A percentile compares a stretch with the other conserved stretches of the same genome.
These are phyloP conservation scores for Kurtzmaniella quercitrusa DNA, from an alignment of 1,139 yeast species.

Conservation along the genomic window DNA sequence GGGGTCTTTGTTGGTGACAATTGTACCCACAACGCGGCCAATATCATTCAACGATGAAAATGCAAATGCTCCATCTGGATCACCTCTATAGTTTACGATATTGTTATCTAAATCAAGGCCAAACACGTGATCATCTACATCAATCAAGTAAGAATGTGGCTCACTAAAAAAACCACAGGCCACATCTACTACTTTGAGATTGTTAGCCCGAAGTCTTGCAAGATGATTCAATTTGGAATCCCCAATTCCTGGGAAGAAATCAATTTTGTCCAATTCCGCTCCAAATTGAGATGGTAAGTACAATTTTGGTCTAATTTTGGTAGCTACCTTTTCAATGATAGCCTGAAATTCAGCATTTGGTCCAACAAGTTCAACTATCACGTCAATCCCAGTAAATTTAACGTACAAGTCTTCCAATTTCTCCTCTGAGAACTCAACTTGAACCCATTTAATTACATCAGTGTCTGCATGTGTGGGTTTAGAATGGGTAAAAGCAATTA, in stretches of 20 bases:
- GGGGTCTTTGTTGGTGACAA: constrained; percentile 37
- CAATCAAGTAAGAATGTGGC: constrained; percentile 33
- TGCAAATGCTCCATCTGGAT: constrained; percentile 27
- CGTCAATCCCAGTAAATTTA: constrained; percentile 47
- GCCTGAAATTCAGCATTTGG: constrained; percentile 20
- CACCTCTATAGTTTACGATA: constrained; percentile 37
- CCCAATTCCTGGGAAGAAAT: constrained; percentile 31
- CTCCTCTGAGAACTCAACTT: constrained; percentile 21
- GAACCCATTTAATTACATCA: constrained; percentile 37
- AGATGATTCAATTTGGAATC: constrained; percentile 36
- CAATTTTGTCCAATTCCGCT: constrained; percentile 26
- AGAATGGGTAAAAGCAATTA: constrained; percentile 48
- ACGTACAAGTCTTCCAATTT: constrained; percentile 23
- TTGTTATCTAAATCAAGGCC: constrained; percentile 34
- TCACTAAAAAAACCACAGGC: constrained; percentile 40
- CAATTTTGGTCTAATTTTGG: constrained; percentile 42
- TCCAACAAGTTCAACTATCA: constrained; percentile 43
- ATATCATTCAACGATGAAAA: constrained; percentile 40
- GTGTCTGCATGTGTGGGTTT: constrained; percentile 29
- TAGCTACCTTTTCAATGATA: constrained; percentile 29
- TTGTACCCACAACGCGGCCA: constrained; percentile 28
- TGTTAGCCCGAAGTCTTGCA: constrained; percentile 34
- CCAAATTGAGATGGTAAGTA: constrained; percentile 67
- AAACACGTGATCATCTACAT: constrained; percentile 22
- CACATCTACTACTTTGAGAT: constrained; percentile 50